Evolutionary conservation across 441 rosid genomes (phyloP).

Genomic region (Eutrema salsugineum): DNA sequence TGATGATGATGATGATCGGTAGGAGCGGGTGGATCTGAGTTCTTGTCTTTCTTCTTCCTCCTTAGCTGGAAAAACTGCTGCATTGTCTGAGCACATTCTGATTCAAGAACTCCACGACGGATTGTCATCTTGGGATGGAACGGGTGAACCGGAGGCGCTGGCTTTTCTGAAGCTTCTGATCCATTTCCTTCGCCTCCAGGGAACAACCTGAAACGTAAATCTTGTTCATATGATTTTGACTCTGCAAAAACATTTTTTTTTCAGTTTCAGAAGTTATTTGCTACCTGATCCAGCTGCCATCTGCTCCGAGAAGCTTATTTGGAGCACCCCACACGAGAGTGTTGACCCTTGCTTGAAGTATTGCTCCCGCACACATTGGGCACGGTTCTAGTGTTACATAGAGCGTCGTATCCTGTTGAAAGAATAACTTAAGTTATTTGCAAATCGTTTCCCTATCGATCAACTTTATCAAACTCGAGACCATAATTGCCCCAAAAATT

Average conservation of each 20-base stretch:
- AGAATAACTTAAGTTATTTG: neutral
- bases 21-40: slow-evolving; percentile 50
- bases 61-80: slow-evolving; percentile 90
- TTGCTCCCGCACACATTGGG: slow-evolving; percentile 99
- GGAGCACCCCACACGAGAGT: slow-evolving; percentile 99
- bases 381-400: slow-evolving; percentile 98
- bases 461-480: neutral
- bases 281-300: slow-evolving; percentile 98
- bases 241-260: neutral
- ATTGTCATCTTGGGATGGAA: slow-evolving; percentile 91
- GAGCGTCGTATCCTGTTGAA: slow-evolving; percentile 68
- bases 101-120: slow-evolving; percentile 70
- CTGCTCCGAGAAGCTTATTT: slow-evolving; percentile 97
- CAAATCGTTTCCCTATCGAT: neutral
- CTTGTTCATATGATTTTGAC: neutral
- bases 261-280: slow-evolving; percentile 6
- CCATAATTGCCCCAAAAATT: neutral
- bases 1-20: slow-evolving; percentile 53
- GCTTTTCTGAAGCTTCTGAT: slow-evolving; percentile 52
- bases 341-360: slow-evolving; percentile 89
- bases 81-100: slow-evolving; percentile 90
- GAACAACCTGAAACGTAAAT: slow-evolving; percentile 57
- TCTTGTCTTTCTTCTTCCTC: slow-evolving; percentile 70
- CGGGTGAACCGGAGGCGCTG: slow-evolving; percentile 82
- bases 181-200: slow-evolving; percentile 49